These are phyloP conservation scores for Dendrobium huoshanense DNA, from an alignment of 106 monocot species.

Conservation along the genomic window DNA sequence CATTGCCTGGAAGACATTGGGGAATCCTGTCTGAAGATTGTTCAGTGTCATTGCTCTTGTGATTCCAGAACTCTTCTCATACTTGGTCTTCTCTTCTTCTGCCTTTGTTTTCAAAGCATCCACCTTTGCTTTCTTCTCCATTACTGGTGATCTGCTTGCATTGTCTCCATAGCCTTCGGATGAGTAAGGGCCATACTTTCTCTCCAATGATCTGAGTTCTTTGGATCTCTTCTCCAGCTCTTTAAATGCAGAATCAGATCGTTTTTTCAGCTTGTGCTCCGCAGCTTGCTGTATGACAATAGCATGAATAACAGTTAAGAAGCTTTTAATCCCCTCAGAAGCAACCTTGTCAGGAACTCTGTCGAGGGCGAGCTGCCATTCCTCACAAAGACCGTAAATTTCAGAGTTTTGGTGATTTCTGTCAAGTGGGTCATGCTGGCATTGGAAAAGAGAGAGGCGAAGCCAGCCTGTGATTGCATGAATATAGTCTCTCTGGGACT, in stretches of 20 bases:
- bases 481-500: constrained; percentile 80
- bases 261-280: constrained; percentile 72
- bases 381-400: constrained; percentile 68
- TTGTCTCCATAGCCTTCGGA: constrained; percentile 18
- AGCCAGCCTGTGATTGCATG: constrained; percentile 87
- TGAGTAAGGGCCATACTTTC: constrained; percentile 43
- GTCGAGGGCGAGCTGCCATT: constrained; percentile 90
- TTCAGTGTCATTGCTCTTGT: constrained; percentile 92
- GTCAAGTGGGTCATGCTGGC: constrained; percentile 30
- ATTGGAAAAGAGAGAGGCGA: constrained; percentile 76
- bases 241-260: constrained; percentile 41
- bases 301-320: constrained; percentile 63
- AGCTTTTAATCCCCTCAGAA: constrained; percentile 85
- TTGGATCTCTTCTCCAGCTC: constrained; percentile 54
- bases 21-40: constrained; percentile 88
- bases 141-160: constrained; percentile 10
- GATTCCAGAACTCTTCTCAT: constrained; percentile 56
- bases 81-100: constrained; percentile 82
- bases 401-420: constrained; percentile 32
- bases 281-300: constrained; percentile 74
- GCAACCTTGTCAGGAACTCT: constrained; percentile 82
- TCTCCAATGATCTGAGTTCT: constrained; percentile 52
- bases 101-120: constrained; percentile 50
- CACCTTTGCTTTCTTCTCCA: constrained; percentile 52
- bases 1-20: constrained; percentile 89